Conservation (phyloP, 1,284 basidiomycete species). For the Microstroma glucosiphilum region DNA sequence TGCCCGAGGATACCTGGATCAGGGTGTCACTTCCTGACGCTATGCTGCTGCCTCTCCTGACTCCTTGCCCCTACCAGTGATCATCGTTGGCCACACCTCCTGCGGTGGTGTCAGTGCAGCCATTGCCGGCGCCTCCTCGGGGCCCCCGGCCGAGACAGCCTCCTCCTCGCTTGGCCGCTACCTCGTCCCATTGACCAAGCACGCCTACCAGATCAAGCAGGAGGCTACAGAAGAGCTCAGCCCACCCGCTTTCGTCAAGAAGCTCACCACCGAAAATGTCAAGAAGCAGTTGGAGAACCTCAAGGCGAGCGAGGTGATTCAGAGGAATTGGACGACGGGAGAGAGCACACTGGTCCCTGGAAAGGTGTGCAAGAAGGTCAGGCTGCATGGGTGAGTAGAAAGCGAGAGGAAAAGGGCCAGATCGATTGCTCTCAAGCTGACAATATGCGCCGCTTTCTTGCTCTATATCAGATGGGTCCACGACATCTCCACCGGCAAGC, state of each 20-base stretch:
- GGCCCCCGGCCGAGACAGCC: conserved; percentile 11
- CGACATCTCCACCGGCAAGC: conserved; percentile 36
- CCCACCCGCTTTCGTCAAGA: conserved; percentile 9
- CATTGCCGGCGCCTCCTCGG: conserved; percentile 16
- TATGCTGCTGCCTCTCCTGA: background rate
- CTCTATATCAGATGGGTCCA: conserved; percentile 33
- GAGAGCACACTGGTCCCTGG: conserved; percentile 54
- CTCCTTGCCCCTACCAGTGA: conserved; percentile 55
- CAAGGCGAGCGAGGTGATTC: conserved; percentile 61
- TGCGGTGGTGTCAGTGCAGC: conserved; percentile 53
- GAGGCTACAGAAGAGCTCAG: background rate
- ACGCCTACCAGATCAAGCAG: conserved; percentile 16
- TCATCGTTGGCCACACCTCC: conserved; percentile 56
- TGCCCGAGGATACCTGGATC: background rate
- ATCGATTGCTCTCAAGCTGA: no score
- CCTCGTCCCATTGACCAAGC: conserved; percentile 38
- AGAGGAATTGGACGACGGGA: conserved; percentile 64
- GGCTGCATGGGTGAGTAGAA: conserved; percentile 30
- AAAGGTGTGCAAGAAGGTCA: conserved; percentile 42
- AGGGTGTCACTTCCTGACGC: background rate
- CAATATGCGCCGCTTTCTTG: background rate
- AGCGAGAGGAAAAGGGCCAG: no score
- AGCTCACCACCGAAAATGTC: conserved; percentile 56
- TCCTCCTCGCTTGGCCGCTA: conserved; percentile 35
- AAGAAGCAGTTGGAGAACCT: conserved; percentile 69